These are phyloP conservation scores for Vachellia collinsii DNA, from an alignment of 306 rosid genomes.

Conservation along the genomic window DNA sequence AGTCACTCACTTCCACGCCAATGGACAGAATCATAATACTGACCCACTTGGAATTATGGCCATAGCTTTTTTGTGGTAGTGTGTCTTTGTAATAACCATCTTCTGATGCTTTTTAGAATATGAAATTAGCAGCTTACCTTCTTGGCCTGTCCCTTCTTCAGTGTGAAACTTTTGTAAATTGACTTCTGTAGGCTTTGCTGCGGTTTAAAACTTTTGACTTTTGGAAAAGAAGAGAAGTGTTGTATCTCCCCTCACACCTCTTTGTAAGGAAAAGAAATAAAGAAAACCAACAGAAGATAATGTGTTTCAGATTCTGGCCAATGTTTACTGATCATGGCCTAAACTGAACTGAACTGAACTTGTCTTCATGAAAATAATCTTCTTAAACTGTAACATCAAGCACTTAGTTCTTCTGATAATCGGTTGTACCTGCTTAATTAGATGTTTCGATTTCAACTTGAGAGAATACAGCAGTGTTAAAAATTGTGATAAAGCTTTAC, in stretches of 20 bases:
- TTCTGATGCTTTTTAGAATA: constrained; percentile 33
- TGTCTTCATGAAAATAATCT: neutral
- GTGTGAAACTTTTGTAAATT: constrained; percentile 43
- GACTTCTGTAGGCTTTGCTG: constrained; percentile 34
- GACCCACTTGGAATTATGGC: constrained; percentile 39
- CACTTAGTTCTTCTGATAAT: too few relatives aligned
- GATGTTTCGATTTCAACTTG: too few relatives aligned
- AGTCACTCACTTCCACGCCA: constrained; percentile 7
- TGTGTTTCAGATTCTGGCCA: constrained; percentile 11
- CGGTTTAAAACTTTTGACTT: constrained; percentile 29
- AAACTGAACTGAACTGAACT: neutral
- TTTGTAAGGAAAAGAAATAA: neutral
- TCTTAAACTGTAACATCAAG: neutral
- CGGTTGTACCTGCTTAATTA: too few relatives aligned
- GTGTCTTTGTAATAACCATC: constrained; percentile 27
- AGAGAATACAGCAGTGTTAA: too few relatives aligned
- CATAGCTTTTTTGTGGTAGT: constrained; percentile 29
- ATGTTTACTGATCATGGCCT: neutral
- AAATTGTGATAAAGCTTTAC: too few relatives aligned
- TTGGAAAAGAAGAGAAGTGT: constrained; percentile 24
- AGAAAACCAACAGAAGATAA: neutral
- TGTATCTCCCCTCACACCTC: neutral
- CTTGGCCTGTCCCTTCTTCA: constrained; percentile 38
- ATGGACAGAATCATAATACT: constrained; percentile 10
- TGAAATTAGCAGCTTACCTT: constrained; percentile 34